Evolutionary conservation across 768 basidiomycete genomes (phyloP), one percentile per base, ranked within the genome.

Genomic region (Leccinum rimulosum): DNA sequence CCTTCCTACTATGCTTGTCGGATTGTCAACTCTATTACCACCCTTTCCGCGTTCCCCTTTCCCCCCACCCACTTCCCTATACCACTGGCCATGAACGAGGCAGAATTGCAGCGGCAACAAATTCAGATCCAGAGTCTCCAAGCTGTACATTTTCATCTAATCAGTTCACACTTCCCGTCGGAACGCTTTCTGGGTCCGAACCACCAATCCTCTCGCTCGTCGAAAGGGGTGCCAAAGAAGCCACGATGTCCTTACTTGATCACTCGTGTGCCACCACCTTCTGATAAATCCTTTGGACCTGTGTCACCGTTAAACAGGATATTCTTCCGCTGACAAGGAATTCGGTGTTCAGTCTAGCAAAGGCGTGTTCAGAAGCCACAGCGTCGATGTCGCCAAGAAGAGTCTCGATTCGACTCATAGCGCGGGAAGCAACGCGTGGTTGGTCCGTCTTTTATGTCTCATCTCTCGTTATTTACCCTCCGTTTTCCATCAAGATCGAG

Each of bases 21-120:
- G 22, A 22, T 22, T 22, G 22, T 22, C 22, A 22, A 22, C 22
- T 22, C 22, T 22, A n/a, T n/a, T 25, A 25, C 25, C 3, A 25
- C 25, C 25, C 25, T 25, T 25, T 87, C 86, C 33, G 86, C 84
- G 0, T 91, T 91, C 70, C 89, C 89, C 25, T 72, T 80, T 0
- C 89, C 89, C 15, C 89, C 89, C 0, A 83, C 82, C 1, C 88
- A 90, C 68, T 83, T 22, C 22, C 22, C 22, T 22, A 22, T 22
- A 22, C 22, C 22, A 22, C 22, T 22, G 22, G 22, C 22, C 22
- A 22, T 22, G 22, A 22, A 22, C 22, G 22, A 22, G 22, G 22
- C 22, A 22, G 22, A 22, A 22, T 22, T 22, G 22, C 22, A 22
- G 22, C 22, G 22, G 22, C 22, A 22, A 22, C 22, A 22, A 22